These are phyloP conservation scores for Echinochloa phyllopogon DNA, from an alignment of 176 grass and related monocot genomes.

Conservation along the genomic window DNA sequence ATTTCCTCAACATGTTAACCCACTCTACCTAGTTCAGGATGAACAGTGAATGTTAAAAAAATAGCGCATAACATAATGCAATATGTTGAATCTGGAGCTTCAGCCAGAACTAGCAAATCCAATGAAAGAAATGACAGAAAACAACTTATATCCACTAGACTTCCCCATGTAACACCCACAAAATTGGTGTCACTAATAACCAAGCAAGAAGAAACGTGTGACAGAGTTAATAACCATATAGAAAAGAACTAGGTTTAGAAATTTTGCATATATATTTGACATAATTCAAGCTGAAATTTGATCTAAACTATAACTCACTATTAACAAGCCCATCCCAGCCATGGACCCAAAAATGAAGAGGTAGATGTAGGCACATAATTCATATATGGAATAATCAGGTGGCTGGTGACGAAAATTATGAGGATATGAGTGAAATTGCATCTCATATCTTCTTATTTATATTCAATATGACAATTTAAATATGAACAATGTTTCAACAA, in stretches of 20 bases:
- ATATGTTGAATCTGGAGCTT: no score
- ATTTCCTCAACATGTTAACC: not conserved
- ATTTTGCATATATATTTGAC: constrained; percentile 1
- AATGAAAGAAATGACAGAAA: not conserved
- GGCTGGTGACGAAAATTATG: not conserved
- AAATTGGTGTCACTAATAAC: not conserved
- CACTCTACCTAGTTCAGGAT: not conserved
- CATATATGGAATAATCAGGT: constrained; percentile 1
- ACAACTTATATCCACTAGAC: not conserved
- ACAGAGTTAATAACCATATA: not conserved
- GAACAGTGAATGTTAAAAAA: no score
- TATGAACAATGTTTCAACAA: not conserved
- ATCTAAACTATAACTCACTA: constrained; percentile 3
- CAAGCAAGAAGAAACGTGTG: not conserved
- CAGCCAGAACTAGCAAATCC: no score
- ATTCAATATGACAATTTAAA: not conserved
- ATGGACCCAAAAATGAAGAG: not conserved
- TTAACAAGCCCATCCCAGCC: not conserved
- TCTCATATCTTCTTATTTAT: not conserved
- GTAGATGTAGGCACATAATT: not conserved
- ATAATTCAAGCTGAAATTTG: not conserved
- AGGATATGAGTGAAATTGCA: not conserved
- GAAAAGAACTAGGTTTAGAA: not conserved
- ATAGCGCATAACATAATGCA: no score
- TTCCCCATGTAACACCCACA: not conserved